Evolutionary conservation across 148 eudicot genomes (phyloP), one percentile per base, ranked within the genome.

Genomic region (Camellia lanceoleosa): DNA sequence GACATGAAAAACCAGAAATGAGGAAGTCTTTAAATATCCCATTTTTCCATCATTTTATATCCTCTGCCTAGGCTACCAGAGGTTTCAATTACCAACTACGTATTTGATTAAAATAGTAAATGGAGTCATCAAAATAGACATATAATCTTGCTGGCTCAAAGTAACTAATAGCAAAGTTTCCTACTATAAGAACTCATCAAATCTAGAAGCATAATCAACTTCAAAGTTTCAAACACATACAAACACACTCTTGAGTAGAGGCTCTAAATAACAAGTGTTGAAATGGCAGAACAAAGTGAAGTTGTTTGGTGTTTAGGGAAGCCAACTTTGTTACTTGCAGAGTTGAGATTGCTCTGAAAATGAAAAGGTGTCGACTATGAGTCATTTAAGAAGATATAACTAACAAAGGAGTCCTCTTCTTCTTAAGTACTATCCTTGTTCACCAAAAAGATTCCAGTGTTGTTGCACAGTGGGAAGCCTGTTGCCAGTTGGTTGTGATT

Each of bases 361-460:
- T 83, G 13, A 83, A 86, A n/a, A 55, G 86, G 88, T 2, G 71
- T 86, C 19, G 3, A 76, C 12, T 83, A 81, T n/a, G 88, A 86
- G 71, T 58, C 54, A 60, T 83, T 5, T n/a, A 63, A 4, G 80
- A 86, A 81, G 84, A 83, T 52, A 13, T 83, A 0, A 13, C 6
- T 0, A 81, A 81, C 71, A 86, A 86, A n/a, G n/a, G 67, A 83
- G 86, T 15, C 58, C 75, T 30, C 6, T 83, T 15, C 87, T 87
- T 23, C 43, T 87, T 3, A 61, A 84, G 59, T 59, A 76, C 78
- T 86, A 87, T 62, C 89, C 90, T 30, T 13, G 23, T 87, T 55
- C 79, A 86, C 82, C n/a, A 84, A 89, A 73, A 83, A 84, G 73
- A 68, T 90, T 3, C 91, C 93, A 0, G 90, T 89, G 61, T 70